Evolutionary conservation across 2,329 filamentous ascomycete genomes (phyloP).

Genomic region (Phoma sp.): DNA sequence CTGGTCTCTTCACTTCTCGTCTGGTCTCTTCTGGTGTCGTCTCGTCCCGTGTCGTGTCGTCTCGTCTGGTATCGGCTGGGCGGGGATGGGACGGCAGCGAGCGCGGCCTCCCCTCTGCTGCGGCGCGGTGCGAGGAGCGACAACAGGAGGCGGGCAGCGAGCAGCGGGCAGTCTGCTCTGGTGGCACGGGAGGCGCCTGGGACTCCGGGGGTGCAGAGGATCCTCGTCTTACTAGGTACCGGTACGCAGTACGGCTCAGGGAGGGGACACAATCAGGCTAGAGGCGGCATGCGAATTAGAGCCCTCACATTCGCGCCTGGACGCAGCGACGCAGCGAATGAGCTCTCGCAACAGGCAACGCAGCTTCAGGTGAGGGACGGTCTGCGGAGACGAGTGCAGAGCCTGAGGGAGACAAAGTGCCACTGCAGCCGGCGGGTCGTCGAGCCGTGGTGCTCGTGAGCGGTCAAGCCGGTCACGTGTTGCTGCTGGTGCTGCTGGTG

Average conservation of each 20-base stretch:
- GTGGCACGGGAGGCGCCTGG: conserved; percentile 27
- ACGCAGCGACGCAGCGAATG: conserved; percentile 36
- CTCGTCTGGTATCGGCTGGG: background rate
- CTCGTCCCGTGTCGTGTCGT: conserved; percentile 2
- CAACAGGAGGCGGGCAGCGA: conserved; percentile 22
- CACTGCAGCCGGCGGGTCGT: conserved; percentile 27
- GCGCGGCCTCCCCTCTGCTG: conserved; percentile 27
- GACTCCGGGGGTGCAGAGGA: conserved; percentile 26
- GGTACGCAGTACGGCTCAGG: conserved; percentile 25
- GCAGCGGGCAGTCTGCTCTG: conserved; percentile 26
- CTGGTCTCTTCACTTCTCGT: background rate
- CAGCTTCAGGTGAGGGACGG: conserved; percentile 18
- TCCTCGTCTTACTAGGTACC: conserved; percentile 28
- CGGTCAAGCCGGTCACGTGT: conserved; percentile 24
- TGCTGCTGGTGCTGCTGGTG: background rate
- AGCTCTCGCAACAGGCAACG: conserved; percentile 25
- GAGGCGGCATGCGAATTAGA: conserved; percentile 43
- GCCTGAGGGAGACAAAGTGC: conserved; percentile 25
- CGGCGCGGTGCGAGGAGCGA: conserved; percentile 17
- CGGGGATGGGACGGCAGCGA: conserved; percentile 18
- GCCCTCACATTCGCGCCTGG: conserved; percentile 43
- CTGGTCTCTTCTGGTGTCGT: too few relatives aligned
- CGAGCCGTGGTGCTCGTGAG: conserved; percentile 26
- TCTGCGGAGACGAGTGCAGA: conserved; percentile 8
- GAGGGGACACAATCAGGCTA: conserved; percentile 44